Conservation (phyloP, 148 eudicot species). For the Cornus controversa region DNA sequence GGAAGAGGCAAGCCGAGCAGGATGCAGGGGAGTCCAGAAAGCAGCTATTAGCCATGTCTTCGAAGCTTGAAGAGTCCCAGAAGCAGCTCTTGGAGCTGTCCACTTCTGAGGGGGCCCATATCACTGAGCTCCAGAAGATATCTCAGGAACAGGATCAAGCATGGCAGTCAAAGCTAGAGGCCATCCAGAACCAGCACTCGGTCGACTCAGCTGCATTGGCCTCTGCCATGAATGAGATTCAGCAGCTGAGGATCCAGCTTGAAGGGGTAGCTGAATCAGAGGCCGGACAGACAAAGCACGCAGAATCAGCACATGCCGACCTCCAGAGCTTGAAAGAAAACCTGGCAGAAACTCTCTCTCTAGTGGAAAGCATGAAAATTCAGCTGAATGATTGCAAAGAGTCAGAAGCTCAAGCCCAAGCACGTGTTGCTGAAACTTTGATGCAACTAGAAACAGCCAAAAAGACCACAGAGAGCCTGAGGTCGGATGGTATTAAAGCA, state of each 20-base stretch:
- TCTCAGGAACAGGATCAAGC: conserved; percentile 37
- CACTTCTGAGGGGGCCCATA: conserved; percentile 33
- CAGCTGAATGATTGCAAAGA: conserved; percentile 52
- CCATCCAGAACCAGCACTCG: conserved; percentile 31
- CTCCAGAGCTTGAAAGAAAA: conserved; percentile 51
- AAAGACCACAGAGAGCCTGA: conserved; percentile 53
- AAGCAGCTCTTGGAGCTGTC: conserved; percentile 43
- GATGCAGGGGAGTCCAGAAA: conserved; percentile 61
- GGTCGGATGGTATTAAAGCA: conserved; percentile 39
- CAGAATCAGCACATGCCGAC: conserved; percentile 42
- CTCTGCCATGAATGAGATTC: conserved; percentile 57
- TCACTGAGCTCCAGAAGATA: conserved; percentile 29
- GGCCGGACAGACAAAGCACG: conserved; percentile 31
- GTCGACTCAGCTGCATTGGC: conserved; percentile 45
- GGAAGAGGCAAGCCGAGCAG: conserved; percentile 56
- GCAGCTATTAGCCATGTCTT: conserved; percentile 53
- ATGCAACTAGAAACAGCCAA: conserved; percentile 73
- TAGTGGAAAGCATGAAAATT: conserved; percentile 58
- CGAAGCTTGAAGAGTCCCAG: conserved; percentile 63
- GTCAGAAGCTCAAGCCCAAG: conserved; percentile 67
- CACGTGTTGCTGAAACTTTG: conserved; percentile 50
- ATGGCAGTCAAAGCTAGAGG: conserved; percentile 40
- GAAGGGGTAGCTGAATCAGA: conserved; percentile 42
- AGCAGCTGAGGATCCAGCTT: conserved; percentile 55
- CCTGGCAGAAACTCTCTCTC: conserved; percentile 44